phyloP scores from a whole-genome alignment of 768 basidiomycete genomes.

The Boletus subparvulus region DNA sequence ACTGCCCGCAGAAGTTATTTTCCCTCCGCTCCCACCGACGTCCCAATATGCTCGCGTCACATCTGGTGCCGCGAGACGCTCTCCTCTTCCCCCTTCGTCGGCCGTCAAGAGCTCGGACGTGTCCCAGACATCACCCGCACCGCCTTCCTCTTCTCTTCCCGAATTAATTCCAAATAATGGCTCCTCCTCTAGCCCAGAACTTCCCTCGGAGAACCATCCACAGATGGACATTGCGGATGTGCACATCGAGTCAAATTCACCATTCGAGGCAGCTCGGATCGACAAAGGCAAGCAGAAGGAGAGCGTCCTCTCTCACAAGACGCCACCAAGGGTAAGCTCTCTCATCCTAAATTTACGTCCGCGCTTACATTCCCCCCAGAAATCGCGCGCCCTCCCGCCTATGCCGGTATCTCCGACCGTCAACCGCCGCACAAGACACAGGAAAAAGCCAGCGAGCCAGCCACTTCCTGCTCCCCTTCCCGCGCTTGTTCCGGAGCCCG shows the following conservation, averaged over 20 bases:
- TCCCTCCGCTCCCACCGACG: constrained; percentile 66
- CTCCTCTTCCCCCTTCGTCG: constrained; percentile 26
- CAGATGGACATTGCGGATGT: constrained; percentile 17
- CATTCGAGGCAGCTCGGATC: constrained; percentile 11
- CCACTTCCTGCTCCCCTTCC: constrained; percentile 20
- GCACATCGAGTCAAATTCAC: constrained; percentile 18
- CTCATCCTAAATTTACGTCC: background rate
- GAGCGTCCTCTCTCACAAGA: constrained; percentile 16
- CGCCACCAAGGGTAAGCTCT: constrained; percentile 28
- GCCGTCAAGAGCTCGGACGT: constrained; percentile 21
- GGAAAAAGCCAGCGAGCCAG: constrained; percentile 19
- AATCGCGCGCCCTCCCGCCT: constrained; percentile 39
- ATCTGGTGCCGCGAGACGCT: constrained; percentile 8
- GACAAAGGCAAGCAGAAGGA: constrained; percentile 21
- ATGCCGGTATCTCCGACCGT: constrained; percentile 49
- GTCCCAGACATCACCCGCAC: constrained; percentile 29
- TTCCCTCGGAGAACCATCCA: constrained; percentile 29
- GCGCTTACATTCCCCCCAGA: constrained; percentile 25
- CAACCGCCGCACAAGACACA: constrained; percentile 32
- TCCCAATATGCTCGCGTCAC: constrained; percentile 39
- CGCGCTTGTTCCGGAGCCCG: constrained; percentile 29
- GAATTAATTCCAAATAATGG: constrained; percentile 60
- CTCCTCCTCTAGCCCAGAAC: constrained; percentile 67
- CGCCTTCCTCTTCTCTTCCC: constrained; percentile 49
- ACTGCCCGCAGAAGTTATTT: constrained; percentile 63